Evolutionary conservation across 1,139 yeast species (phyloP).

Genomic region (Komagataea norvegica): DNA sequence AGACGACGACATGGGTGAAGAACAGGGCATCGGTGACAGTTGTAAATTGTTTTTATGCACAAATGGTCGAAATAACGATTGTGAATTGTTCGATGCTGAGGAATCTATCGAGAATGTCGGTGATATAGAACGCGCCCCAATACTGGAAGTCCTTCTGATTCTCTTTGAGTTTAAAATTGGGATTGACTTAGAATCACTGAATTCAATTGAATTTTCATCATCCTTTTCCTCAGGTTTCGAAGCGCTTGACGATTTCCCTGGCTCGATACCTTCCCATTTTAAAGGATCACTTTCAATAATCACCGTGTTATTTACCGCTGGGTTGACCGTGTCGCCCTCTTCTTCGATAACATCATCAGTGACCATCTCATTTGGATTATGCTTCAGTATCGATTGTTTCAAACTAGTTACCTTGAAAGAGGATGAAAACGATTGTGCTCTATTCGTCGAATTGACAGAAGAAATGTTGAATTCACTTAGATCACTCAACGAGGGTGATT

Average conservation of each 20-base stretch:
- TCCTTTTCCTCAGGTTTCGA: not conserved
- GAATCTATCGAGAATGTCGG: conserved; percentile 25
- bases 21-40: too few species aligned
- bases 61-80: conserved; percentile 16
- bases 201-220: conserved; percentile 14
- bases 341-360: conserved; percentile 17
- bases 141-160: conserved; percentile 4
- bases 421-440: conserved; percentile 9
- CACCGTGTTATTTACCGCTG: conserved; percentile 30
- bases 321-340: conserved; percentile 18
- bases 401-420: conserved; percentile 12
- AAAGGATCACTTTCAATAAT: conserved; percentile 31
- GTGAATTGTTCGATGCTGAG: conserved; percentile 20
- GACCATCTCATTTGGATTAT: conserved; percentile 4
- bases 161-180: conserved; percentile 8
- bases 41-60: conserved; percentile 19
- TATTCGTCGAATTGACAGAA: conserved; percentile 11
- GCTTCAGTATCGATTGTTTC: conserved; percentile 15
- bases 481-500: conserved; percentile 25
- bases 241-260: conserved; percentile 10
- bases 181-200: conserved; percentile 14
- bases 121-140: conserved; percentile 18
- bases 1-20: conserved; percentile 22
- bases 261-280: conserved; percentile 22
- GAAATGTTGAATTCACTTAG: conserved; percentile 24